A percentile compares a stretch with the other conserved stretches of the same genome.
Conservation (phyloP, 1,139 yeast species). For the Geotrichum europaeum region DNA sequence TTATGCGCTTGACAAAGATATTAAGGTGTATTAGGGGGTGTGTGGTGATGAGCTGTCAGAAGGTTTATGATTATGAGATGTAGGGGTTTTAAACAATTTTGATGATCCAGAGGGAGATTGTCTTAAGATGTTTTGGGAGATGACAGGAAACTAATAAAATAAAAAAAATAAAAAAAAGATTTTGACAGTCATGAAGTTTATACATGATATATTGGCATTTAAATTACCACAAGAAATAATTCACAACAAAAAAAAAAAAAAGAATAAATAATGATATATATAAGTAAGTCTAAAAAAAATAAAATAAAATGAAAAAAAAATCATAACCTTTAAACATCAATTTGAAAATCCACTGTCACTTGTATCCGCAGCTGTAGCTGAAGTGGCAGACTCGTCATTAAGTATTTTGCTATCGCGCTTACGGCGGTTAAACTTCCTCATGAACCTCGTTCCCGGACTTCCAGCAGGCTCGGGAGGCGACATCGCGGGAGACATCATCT, state of each 20-base stretch:
- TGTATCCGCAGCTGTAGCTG: slow-evolving; percentile 8
- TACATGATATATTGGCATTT: too few species aligned
- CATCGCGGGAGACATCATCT: slow-evolving; percentile 3
- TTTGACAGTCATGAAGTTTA: background rate
- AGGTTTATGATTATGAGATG: background rate
- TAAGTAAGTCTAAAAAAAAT: background rate
- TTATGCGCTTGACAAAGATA: background rate
- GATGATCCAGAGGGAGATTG: background rate
- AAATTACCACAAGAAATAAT: too few species aligned
- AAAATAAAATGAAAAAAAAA: background rate
- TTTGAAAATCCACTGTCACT: slow-evolving; percentile 15
- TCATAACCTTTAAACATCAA: background rate
- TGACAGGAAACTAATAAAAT: background rate
- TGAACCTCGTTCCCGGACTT: slow-evolving; percentile 8
- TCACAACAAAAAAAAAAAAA: too few species aligned
- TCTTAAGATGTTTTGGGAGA: background rate
- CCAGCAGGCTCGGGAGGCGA: slow-evolving; percentile 15
- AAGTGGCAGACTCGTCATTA: slow-evolving; percentile 1
- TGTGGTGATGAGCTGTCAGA: background rate
- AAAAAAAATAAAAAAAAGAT: background rate
- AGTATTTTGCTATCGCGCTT: background rate
- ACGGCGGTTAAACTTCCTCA: slow-evolving; percentile 8
- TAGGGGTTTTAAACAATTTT: background rate
- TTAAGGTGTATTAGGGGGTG: background rate
- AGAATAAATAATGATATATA: background rate